These are phyloP conservation scores for Chiua virens DNA, from an alignment of 768 basidiomycete genomes.

Conservation along the genomic window DNA sequence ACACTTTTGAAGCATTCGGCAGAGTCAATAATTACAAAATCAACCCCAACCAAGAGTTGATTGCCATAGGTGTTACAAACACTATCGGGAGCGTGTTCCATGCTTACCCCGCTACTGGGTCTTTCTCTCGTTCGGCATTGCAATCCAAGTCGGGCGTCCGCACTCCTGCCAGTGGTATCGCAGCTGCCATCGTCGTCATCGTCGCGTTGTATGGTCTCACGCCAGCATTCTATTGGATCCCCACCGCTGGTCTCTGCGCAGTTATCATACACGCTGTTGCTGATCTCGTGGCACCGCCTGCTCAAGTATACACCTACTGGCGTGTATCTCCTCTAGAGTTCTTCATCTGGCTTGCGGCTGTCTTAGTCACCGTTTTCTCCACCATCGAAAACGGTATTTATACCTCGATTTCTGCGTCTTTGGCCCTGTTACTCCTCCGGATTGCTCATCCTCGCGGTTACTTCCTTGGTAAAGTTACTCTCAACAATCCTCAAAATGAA, in stretches of 20 bases:
- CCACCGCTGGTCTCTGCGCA: constrained; percentile 79
- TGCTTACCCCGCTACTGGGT: constrained; percentile 96
- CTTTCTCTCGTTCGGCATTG: constrained; percentile 96
- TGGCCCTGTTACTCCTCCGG: constrained; percentile 79
- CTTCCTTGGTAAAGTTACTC: constrained; percentile 84
- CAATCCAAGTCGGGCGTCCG: constrained; percentile 97
- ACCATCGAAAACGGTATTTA: constrained; percentile 93
- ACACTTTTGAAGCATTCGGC: constrained; percentile 71
- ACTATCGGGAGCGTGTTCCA: constrained; percentile 85
- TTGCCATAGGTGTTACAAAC: constrained; percentile 97
- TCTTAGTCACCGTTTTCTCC: constrained; percentile 89
- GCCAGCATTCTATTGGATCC: constrained; percentile 90
- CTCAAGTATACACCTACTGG: constrained; percentile 87
- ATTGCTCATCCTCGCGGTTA: constrained; percentile 85
- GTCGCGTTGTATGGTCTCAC: constrained; percentile 95
- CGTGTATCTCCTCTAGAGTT: constrained; percentile 91
- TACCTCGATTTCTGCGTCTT: constrained; percentile 77
- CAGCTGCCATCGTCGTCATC: constrained; percentile 85
- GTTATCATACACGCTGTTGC: constrained; percentile 94
- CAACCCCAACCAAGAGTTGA: constrained; percentile 90
- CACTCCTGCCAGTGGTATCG: constrained; percentile 86
- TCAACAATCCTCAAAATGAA: constrained; percentile 41
- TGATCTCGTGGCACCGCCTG: constrained; percentile 82
- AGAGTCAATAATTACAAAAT: constrained; percentile 94
- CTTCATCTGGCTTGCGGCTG: constrained; percentile 83